These are phyloP conservation scores for Puccinia novopanici DNA, from an alignment of 1,284 basidiomycete species.

Conservation along the genomic window DNA sequence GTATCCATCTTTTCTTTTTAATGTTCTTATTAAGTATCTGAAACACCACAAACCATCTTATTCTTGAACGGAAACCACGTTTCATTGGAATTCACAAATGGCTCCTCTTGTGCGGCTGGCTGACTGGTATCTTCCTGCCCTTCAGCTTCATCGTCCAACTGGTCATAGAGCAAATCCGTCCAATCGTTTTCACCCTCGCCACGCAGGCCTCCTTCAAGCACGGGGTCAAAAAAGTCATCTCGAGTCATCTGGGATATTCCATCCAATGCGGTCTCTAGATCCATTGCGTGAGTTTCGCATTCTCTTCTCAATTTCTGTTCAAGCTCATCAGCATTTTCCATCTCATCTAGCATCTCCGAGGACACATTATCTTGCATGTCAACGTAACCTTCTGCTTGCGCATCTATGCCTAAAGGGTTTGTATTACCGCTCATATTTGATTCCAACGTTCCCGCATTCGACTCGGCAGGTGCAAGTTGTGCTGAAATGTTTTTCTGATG, in stretches of 20 bases:
- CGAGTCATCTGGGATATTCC: neutral
- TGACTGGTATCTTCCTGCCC: neutral
- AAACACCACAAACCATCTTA: neutral
- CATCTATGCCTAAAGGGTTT: neutral
- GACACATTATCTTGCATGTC: neutral
- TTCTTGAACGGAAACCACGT: neutral
- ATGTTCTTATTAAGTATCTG: neutral
- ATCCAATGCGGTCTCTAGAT: neutral
- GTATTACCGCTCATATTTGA: neutral
- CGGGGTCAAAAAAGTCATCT: neutral
- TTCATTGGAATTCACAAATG: neutral
- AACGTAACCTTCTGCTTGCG: neutral
- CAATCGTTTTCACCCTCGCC: too few relatives aligned
- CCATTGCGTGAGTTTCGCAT: neutral
- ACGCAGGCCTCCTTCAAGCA: neutral
- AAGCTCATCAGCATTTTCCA: neutral
- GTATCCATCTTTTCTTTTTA: neutral
- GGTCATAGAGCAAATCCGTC: neutral
- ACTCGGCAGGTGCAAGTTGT: neutral
- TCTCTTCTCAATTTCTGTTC: neutral
- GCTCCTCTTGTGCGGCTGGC: neutral
- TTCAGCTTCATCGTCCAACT: neutral
- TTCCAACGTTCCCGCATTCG: neutral
- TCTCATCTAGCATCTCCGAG: neutral
- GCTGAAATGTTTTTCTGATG: neutral